Conservation (phyloP, 192 early-diverging fungal genomes). For the Backusella tarrabulga region DNA sequence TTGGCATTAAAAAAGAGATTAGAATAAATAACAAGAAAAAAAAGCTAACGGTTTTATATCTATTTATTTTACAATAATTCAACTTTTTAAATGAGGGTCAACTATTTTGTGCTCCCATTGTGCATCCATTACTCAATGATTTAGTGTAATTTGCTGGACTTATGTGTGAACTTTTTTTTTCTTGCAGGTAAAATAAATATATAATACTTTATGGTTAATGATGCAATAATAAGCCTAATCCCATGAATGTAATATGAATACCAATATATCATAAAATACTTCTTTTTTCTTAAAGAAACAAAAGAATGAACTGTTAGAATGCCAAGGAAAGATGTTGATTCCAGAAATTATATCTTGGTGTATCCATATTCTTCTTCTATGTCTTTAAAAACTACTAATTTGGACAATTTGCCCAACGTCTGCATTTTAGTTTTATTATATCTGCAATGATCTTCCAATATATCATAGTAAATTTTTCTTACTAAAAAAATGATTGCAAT, state of each 20-base stretch:
- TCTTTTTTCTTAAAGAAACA: neutral
- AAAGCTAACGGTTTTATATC: neutral
- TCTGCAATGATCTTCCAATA: no score
- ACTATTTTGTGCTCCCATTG: neutral
- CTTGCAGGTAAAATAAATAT: neutral
- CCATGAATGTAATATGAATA: neutral
- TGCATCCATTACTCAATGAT: neutral
- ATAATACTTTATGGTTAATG: neutral
- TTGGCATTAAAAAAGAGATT: neutral
- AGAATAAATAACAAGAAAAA: neutral
- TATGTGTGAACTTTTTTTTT: neutral
- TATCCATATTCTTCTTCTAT: neutral
- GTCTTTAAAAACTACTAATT: neutral
- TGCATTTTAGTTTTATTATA: neutral
- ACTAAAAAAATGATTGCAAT: neutral
- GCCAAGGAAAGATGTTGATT: neutral
- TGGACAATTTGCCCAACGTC: neutral
- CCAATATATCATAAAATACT: neutral
- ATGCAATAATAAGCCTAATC: neutral
- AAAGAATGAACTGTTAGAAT: neutral
- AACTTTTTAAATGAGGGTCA: neutral
- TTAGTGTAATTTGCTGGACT: neutral
- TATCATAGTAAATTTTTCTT: no score
- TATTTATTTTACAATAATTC: neutral
- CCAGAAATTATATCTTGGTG: neutral